phyloP scores from a whole-genome alignment of 495 filamentous ascomycete species.

The Tuber umbilicatum region DNA sequence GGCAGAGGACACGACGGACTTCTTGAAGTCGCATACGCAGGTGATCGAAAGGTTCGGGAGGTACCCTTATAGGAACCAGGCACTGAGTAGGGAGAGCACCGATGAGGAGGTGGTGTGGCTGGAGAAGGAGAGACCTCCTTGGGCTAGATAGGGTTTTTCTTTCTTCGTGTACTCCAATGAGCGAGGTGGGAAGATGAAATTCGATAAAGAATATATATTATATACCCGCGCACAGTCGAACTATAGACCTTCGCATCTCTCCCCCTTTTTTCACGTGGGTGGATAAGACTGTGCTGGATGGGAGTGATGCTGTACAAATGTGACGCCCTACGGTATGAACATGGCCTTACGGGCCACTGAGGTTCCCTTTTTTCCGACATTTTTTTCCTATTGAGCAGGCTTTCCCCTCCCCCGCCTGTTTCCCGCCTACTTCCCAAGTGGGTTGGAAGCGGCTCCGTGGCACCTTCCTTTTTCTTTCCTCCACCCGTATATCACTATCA shows the following conservation, averaged over 20 bases:
- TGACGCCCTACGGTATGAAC: conserved; percentile 7
- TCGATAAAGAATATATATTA: conserved; percentile 1
- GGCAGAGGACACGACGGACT: conserved; percentile 7
- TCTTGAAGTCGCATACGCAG: background rate
- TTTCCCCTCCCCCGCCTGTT: too few relatives aligned
- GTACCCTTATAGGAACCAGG: conserved; percentile 41
- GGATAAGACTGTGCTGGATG: background rate
- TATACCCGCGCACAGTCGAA: conserved; percentile 10
- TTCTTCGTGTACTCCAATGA: background rate
- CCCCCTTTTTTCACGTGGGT: background rate
- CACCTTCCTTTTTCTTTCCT: background rate
- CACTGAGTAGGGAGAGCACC: conserved; percentile 37
- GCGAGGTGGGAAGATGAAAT: background rate
- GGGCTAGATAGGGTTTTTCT: conserved; percentile 13
- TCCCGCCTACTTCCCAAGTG: background rate
- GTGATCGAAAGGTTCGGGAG: conserved; percentile 41
- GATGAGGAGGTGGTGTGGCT: conserved; percentile 37
- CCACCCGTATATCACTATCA: too few relatives aligned
- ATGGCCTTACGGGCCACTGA: conserved; percentile 5
- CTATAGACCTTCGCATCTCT: conserved; percentile 5
- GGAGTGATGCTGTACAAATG: conserved; percentile 1
- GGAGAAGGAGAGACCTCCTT: conserved; percentile 12
- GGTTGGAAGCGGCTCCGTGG: background rate
- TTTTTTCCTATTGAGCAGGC: too few relatives aligned
- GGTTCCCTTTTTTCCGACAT: too few relatives aligned